Base-by-base conservation (phyloP, 1,284 basidiomycete species). In the Tremellales sp. region DNA sequence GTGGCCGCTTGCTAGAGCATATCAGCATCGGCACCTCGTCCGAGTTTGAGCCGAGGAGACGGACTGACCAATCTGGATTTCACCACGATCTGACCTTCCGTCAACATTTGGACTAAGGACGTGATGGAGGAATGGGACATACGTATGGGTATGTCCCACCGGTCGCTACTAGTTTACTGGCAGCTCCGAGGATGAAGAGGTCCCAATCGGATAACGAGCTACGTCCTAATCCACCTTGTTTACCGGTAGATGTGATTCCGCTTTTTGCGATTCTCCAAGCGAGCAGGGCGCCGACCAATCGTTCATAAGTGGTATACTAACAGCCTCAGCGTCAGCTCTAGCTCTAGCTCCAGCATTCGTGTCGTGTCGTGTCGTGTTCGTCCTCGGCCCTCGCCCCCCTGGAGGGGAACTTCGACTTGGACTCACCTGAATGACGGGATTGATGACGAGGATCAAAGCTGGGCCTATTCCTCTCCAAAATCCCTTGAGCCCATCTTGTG, bases 381-480 rank as follows among this genome's bases (percentile, higher is more conserved):
- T n/a, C n/a, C n/a, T n/a, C n/a, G n/a, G n/a, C n/a, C n/a, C n/a
- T n/a, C n/a, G n/a, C n/a, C n/a, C n/a, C n/a, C n/a, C n/a, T n/a
- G n/a, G n/a, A 35, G 43, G n/a, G 27, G 15, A 15, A 22, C 12
- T 13, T 43, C 11, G n/a, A n/a, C n/a, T n/a, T n/a, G n/a, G 2
- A 54, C 72, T 43, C 31, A 76, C 75, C 68, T 81, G 81, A 37
- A 98, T 79, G 29, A 99, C 88, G 7, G 96, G 96, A 73, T 99
- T 99, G 64, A 92, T 82, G 61, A 97, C 93, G 40, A 98, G 80
- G 29, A 93, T 81, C 45, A 98, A 78, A 15, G 94, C 93, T 2
- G 96, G 93, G 0, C 92, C 91, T 36, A 99, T 82, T n/a, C 96
- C 96, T 46, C 91, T 81, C 87, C 89, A 97, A 66, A 99, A 87